Evolutionary conservation across 139 green algal genomes (phyloP), one percentile per base, ranked within the genome.

Genomic region (Gonium pectorale): DNA sequence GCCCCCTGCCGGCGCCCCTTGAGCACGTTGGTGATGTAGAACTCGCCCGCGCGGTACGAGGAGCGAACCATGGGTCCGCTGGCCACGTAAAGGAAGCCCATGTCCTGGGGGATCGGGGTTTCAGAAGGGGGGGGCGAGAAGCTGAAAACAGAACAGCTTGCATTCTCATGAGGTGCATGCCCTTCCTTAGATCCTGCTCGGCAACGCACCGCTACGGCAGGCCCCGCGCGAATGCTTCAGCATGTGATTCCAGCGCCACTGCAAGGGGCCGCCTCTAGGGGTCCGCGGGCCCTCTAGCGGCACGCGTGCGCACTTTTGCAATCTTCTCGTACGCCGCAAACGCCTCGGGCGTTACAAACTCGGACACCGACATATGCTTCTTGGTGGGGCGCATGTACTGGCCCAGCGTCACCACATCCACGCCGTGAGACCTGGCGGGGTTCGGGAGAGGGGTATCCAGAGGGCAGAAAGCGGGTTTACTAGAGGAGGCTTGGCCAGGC

Each of bases 321-420:
- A 89, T 82, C 85, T 92, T 75, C 80, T 97, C 87, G 80, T 97
- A 99, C 0, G 83, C 86, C n/a, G 92, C 86, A 88, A 99, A 99
- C 8, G 96, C 95, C 83, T 98, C 96, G 3, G 98, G 98, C 5
- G 97, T 99, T 11, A 99, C 96, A 84, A 97, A 99, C 91, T 99
- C 97, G 6, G 86, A 83, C 49, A 99, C 98, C n/a, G 95, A 87
- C 95, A 99, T 97, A 92, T 99, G 98, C 38, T 95, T 93, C 83
- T 98, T 98, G 26, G 97, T 99, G 69, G 98, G 98, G 54, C 96
- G 94, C 96, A 99, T 98, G 94, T 99, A 99, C 94, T 99, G 98
- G 2, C 98, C 98, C 46, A 99, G 91, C 26, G 98, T 99, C 38
- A 99, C 93, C 40, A 99, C 97, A 85, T 99, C 97, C 66, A 99